A percentile compares a stretch with the other conserved stretches of the same genome.
phyloP scores from a whole-genome alignment of 2,329 filamentous ascomycete species.

The Verticillium isaacii region DNA sequence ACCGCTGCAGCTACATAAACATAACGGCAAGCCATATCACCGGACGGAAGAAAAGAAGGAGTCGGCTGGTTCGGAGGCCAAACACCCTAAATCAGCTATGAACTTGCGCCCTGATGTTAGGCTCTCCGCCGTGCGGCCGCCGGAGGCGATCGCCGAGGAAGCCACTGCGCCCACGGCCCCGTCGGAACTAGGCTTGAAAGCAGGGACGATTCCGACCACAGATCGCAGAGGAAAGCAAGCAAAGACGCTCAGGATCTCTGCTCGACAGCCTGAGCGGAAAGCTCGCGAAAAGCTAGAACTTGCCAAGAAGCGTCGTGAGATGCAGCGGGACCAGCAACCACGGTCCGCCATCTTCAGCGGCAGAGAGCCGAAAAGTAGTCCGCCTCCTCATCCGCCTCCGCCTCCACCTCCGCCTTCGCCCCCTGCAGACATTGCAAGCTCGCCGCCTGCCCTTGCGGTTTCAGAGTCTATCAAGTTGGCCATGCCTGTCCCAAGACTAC shows the following conservation, averaged over 20 bases:
- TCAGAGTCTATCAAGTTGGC: not conserved
- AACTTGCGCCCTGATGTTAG: not conserved
- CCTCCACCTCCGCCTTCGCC: not conserved
- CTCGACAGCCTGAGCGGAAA: constrained; percentile 11
- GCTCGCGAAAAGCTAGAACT: constrained; percentile 13
- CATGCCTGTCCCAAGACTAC: constrained; percentile 17
- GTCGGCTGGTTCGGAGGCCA: not conserved
- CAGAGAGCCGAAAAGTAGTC: not conserved
- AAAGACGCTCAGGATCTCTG: constrained; percentile 1
- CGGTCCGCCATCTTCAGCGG: not conserved
- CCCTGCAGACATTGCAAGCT: not conserved
- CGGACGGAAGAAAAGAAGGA: not conserved
- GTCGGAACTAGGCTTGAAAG: not conserved
- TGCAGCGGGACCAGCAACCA: not conserved
- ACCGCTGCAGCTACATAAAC: not conserved
- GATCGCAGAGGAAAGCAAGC: not conserved
- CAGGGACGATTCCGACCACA: not conserved
- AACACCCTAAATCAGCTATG: not conserved
- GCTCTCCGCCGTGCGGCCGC: not conserved
- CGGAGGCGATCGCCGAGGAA: not conserved
- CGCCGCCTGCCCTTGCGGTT: not conserved
- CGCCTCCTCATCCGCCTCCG: not conserved
- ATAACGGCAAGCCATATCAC: not conserved
- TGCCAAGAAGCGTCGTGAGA: not conserved
- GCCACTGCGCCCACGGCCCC: not conserved